Conservation (phyloP, 2,329 filamentous ascomycete species). For the Colletotrichum zoysiae region DNA sequence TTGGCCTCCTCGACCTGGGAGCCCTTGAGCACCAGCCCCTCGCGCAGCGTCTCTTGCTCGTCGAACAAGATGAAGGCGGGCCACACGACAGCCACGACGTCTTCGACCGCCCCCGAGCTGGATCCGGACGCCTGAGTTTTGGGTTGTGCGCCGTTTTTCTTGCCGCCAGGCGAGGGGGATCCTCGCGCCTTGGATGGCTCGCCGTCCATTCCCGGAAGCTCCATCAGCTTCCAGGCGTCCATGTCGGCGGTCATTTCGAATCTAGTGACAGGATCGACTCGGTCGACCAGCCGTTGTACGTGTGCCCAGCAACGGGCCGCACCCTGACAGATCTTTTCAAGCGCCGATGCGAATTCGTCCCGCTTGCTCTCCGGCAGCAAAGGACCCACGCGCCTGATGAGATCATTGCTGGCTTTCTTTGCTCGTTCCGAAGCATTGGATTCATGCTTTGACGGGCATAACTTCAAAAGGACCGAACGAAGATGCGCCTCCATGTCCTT, state of each 20-base stretch:
- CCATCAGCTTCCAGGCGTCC: not conserved
- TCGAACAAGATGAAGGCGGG: not conserved
- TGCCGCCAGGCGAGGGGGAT: not conserved
- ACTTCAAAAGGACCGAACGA: not conserved
- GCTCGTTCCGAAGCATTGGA: not conserved
- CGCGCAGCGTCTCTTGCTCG: not conserved
- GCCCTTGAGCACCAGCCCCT: not conserved
- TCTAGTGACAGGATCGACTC: not conserved
- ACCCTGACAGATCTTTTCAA: not conserved
- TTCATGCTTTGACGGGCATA: not conserved
- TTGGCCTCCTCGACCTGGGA: not conserved
- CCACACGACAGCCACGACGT: not conserved
- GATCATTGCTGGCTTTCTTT: not conserved
- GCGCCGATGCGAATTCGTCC: not conserved
- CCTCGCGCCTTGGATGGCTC: not conserved
- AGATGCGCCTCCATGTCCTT: not conserved
- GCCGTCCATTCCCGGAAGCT: not conserved
- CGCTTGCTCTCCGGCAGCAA: not conserved
- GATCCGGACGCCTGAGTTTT: not conserved
- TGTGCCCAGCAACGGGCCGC: not conserved
- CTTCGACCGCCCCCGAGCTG: not conserved
- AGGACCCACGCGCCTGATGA: not conserved
- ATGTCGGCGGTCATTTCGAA: not conserved
- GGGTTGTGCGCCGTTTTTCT: not conserved
- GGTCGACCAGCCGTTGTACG: not conserved